A percentile compares a stretch with the other conserved stretches of the same genome.
Evolutionary conservation across 768 basidiomycete genomes (phyloP).

Genomic region (Cystofilobasidium macerans): DNA sequence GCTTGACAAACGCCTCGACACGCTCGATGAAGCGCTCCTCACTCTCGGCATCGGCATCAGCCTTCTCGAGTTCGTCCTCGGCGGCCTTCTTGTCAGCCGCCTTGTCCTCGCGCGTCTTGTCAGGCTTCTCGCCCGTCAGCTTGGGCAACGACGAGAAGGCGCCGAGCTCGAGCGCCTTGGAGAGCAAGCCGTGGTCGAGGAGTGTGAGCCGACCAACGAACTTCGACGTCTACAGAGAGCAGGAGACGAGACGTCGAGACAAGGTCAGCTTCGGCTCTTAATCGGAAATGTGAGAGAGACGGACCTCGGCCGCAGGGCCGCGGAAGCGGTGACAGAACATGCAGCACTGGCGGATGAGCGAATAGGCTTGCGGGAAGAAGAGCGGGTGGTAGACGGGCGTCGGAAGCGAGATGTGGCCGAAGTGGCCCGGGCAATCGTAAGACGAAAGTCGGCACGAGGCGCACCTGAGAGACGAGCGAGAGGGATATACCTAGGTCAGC

Average conservation of each 20-base stretch:
- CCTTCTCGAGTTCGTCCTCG: conserved; percentile 38
- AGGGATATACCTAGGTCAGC: background rate
- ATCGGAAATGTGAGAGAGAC: conserved; percentile 13
- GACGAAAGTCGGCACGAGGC: conserved; percentile 84
- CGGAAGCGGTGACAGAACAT: conserved; percentile 92
- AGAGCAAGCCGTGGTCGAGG: conserved; percentile 76
- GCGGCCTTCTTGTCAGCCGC: conserved; percentile 41
- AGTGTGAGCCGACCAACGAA: conserved; percentile 76
- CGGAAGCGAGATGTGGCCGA: conserved; percentile 92
- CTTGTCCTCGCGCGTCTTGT: conserved; percentile 25
- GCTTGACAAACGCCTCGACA: conserved; percentile 32
- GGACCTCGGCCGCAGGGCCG: conserved; percentile 57
- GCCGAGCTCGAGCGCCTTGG: conserved; percentile 67
- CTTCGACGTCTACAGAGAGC: conserved; percentile 53
- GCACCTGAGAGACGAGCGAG: conserved; percentile 49
- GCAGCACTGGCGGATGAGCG: conserved; percentile 74
- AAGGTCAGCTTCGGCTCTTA: background rate
- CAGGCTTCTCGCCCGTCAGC: conserved; percentile 9
- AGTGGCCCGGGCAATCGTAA: conserved; percentile 94
- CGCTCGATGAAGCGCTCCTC: conserved; percentile 34
- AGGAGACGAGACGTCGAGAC: conserved; percentile 7
- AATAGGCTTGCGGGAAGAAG: conserved; percentile 84
- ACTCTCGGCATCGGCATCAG: conserved; percentile 30
- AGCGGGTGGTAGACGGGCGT: conserved; percentile 91
- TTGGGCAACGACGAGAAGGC: conserved; percentile 46